Evolutionary conservation across 1,139 yeast genomes (phyloP).

Genomic region (Sugiyamaella sp.): DNA sequence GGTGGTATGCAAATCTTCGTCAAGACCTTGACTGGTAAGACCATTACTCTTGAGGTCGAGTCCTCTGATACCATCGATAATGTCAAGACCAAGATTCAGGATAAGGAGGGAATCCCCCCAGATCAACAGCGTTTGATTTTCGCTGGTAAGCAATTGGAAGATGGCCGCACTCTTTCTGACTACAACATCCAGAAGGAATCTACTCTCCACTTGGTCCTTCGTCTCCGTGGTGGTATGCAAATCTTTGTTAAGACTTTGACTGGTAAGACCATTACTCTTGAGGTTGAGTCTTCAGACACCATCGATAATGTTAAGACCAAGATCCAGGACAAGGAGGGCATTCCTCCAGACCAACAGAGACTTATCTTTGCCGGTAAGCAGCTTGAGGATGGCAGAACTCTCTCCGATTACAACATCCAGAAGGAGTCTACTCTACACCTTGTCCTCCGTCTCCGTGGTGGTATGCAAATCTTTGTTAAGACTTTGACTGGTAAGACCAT

Average conservation of each 20-base stretch:
- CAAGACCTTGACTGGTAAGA: conserved; percentile 79
- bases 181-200: conserved; percentile 71
- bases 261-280: conserved; percentile 80
- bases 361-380: conserved; percentile 87
- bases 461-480: conserved; percentile 81
- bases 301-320: conserved; percentile 84
- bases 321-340: conserved; percentile 88
- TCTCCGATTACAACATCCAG: conserved; percentile 85
- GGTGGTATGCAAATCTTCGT: conserved; percentile 84
- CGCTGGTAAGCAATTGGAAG: conserved; percentile 87
- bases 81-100: conserved; percentile 82
- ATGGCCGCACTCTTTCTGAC: conserved; percentile 73
- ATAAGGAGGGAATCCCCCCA: conserved; percentile 86
- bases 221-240: conserved; percentile 76
- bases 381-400: conserved; percentile 82
- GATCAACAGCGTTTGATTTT: conserved; percentile 86
- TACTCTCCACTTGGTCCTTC: conserved; percentile 45
- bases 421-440: conserved; percentile 87
- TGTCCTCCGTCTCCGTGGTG: conserved; percentile 88
- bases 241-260: conserved; percentile 78
- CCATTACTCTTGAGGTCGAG: conserved; percentile 76
- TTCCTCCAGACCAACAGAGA: conserved; percentile 89
- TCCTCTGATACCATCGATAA: conserved; percentile 43
- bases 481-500: conserved; percentile 87
- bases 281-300: conserved; percentile 87